phyloP scores from a whole-genome alignment of 2,329 filamentous ascomycete species.

The Cercospora zeae-maydis region DNA sequence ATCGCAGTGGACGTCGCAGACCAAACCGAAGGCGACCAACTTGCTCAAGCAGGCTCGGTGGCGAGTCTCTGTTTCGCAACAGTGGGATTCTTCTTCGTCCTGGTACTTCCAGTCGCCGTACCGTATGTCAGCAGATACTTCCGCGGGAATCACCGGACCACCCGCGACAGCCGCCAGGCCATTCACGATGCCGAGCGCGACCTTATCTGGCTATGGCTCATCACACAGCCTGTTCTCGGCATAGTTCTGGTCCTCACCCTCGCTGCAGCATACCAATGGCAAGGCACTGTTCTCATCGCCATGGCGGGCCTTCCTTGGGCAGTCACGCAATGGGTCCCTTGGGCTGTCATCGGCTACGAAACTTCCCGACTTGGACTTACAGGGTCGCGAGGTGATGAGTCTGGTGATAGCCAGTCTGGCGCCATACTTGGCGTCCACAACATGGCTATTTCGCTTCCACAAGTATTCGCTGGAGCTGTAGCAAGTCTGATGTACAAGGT shows the following conservation, averaged over 20 bases:
- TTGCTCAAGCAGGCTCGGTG: conserved; percentile 23
- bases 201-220: conserved; percentile 20
- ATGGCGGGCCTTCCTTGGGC: conserved; percentile 21
- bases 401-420: conserved; percentile 15
- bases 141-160: neutral
- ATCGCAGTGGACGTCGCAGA: conserved; percentile 7
- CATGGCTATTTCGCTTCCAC: conserved; percentile 24
- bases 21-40: conserved; percentile 10
- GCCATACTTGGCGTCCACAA: conserved; percentile 25
- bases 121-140: conserved; percentile 8
- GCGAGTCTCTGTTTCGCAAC: conserved; percentile 22
- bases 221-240: conserved; percentile 22
- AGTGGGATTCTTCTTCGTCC: conserved; percentile 23
- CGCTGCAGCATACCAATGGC: conserved; percentile 21
- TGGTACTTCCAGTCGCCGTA: conserved; percentile 12
- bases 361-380: conserved; percentile 17
- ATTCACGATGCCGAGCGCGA: conserved; percentile 1
- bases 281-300: conserved; percentile 23
- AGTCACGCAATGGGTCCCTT: conserved; percentile 25
- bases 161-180: no score
- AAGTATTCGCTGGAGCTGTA: conserved; percentile 20
- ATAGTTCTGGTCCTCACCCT: conserved; percentile 20
- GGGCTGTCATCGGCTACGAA: conserved; percentile 22
- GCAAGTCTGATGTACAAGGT: conserved; percentile 19
- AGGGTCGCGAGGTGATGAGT: conserved; percentile 1